Base-by-base conservation (phyloP, 2,329 filamentous ascomycete species). In the Nothophaeocryptopus gaeumannii region DNA sequence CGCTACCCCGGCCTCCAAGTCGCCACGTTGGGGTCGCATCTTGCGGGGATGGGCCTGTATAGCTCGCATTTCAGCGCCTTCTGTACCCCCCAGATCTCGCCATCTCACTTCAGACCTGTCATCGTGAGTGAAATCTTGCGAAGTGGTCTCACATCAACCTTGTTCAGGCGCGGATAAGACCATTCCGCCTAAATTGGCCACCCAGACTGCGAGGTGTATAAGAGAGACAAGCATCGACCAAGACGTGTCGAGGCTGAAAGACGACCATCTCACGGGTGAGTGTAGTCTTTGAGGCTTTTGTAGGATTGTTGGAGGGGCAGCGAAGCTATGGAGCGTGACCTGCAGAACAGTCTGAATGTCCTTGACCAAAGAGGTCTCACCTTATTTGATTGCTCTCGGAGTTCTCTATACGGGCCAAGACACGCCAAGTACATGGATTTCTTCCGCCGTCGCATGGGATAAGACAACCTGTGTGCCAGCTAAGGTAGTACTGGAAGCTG, bases 341-440 rank as follows among this genome's bases (percentile, higher is more conserved):
- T 26, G 20, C 20, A 26, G 4, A 7, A 26, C 20, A 26, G 20
- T 26, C 20, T 26, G 20, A 7, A 26, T 26, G 20, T 26, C 20
- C 20, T 26, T 26, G 20, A 15, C 29, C 20, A 20, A 32, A 45
- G 31, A 31, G 40, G 34, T 26, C 15, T 35, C 30, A 20, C 35
- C 39, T 30, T 31, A 13, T 36, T 39, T 33, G 41, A n/a, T 15
- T 33, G 16, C 35, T 46, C 48, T 26, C 20, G 45, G 45, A 47
- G 36, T 39, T 33, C 49, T 41, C 49, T 51, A 31, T 34, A 47
- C 49, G 43, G 49, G 43, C 37, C 43, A 40, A 39, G 49, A 34
- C 29, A n/a, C 33, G 45, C 45, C 39, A 48, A 48, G 45, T 34
- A 32, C 30, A 31, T 13, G 26, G 43, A 47, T 41, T 41, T 51